A percentile compares a stretch with the other conserved stretches of the same genome.
Conservation (phyloP, 2,329 filamentous ascomycete genomes). For the Phyllachora maydis region DNA sequence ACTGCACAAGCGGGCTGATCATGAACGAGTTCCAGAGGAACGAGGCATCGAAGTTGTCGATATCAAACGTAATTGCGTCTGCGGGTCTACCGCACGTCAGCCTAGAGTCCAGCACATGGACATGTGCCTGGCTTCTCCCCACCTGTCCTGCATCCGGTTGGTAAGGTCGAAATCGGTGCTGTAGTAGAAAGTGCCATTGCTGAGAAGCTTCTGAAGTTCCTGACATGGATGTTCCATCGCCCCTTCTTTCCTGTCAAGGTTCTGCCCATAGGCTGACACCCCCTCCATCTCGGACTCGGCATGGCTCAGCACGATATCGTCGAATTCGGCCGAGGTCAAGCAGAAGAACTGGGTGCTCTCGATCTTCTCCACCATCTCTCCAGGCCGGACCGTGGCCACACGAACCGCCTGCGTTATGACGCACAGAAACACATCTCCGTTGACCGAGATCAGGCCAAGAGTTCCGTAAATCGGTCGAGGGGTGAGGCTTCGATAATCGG, state of each 20-base stretch:
- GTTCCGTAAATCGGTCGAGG: conserved; percentile 65
- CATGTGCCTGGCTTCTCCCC: background rate
- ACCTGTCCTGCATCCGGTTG: conserved; percentile 78
- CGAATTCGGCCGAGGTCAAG: conserved; percentile 69
- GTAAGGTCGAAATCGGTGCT: conserved; percentile 97
- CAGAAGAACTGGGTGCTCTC: conserved; percentile 82
- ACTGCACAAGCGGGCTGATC: conserved; percentile 81
- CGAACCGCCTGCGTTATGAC: conserved; percentile 64
- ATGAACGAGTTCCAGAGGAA: conserved; percentile 98
- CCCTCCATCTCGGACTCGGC: conserved; percentile 27
- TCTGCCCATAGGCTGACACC: conserved; percentile 24
- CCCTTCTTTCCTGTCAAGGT: conserved; percentile 44
- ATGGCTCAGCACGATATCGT: conserved; percentile 45
- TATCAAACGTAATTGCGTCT: conserved; percentile 62
- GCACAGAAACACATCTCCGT: conserved; percentile 73
- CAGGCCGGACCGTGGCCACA: conserved; percentile 65
- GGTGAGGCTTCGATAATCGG: conserved; percentile 57
- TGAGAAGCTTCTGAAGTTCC: conserved; percentile 76
- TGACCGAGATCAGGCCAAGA: conserved; percentile 67
- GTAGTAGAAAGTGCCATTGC: conserved; percentile 93
- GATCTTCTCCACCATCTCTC: conserved; percentile 79
- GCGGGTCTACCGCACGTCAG: conserved; percentile 35
- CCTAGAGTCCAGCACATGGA: conserved; percentile 4
- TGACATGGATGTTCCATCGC: conserved; percentile 72
- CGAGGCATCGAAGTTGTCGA: conserved; percentile 79